Evolutionary conservation across 257 asterid genomes (phyloP).

Genomic region (Capsicum rhomboideum): DNA sequence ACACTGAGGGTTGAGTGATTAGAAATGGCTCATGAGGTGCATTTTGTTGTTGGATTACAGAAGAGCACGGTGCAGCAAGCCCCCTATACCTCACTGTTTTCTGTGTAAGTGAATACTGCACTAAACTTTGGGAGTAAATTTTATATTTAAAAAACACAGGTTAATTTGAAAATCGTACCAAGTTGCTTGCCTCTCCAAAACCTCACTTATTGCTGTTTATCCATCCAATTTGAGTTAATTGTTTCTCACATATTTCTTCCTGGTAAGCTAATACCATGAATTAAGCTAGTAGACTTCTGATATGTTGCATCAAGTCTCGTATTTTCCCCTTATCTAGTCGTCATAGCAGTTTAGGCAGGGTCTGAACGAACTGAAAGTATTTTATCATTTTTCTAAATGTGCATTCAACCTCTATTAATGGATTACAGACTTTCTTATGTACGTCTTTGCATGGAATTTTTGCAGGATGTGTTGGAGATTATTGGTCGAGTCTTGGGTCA

Average conservation of each 20-base stretch:
- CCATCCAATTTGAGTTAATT: not conserved
- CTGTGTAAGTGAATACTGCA: not conserved
- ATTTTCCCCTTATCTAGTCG: not conserved
- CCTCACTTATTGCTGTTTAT: not conserved
- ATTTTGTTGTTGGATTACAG: not conserved
- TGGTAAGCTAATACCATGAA: not conserved
- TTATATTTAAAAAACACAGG: not conserved
- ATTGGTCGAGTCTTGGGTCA: conserved; percentile 40
- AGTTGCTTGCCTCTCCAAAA: not conserved
- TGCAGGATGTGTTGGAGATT: conserved; percentile 84
- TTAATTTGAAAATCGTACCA: not conserved
- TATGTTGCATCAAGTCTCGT: not conserved
- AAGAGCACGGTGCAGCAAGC: not conserved
- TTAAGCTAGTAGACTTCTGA: not conserved
- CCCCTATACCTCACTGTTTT: not conserved
- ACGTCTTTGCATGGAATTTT: conserved; percentile 3
- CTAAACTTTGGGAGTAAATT: not conserved
- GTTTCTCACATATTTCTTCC: not conserved
- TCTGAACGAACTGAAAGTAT: not conserved
- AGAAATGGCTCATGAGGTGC: not conserved
- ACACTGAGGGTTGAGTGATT: not conserved
- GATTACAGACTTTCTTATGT: not conserved
- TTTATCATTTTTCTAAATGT: not conserved
- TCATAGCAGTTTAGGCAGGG: not conserved
- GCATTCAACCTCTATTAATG: not conserved